Evolutionary conservation across 768 basidiomycete genomes (phyloP), one percentile per base, ranked within the genome.

Genomic region (Naganishia vaughanmartiniae): DNA sequence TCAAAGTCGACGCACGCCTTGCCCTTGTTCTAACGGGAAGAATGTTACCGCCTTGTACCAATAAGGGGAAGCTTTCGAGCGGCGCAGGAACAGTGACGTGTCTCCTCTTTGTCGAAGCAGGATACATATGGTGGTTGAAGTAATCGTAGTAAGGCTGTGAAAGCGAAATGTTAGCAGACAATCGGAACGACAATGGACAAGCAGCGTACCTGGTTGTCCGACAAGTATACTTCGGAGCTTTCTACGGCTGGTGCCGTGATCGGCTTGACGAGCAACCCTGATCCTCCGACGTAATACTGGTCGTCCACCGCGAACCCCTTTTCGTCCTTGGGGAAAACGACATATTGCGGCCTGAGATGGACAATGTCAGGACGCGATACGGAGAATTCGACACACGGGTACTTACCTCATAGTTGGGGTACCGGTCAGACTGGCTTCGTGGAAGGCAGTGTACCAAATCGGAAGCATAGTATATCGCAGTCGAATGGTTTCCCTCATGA

Each of bases 361-460:
- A 33, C 53, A 17, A 42, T 19, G 28, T 56, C 26, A 42, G 30
- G 2, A 12, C 28, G 42, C 31, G 15, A 17, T 54, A n/a, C 21
- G 14, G 19, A 26, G 30, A 30, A 9, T 28, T 4, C 39, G 36
- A 24, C 24, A 30, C 33, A 24, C 36, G 9, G n/a, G 5, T 5
- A 70, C 85, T 70, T 76, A 92, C 93, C 91, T 86, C 74, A 95
- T 80, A 65, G 97, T 86, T 2, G 95, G 93, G 30, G 89, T 77
- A 0, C 95, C 95, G 7, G 85, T 88, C 14, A 89, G 84, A 72
- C 88, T 90, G 9, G 92, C 88, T 79, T 97, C 91, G 53, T 88
- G 86, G 87, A 98, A 97, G 1, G 91, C 91, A n/a, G 91, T 97
- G 80, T 99, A 99, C 94, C 95, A 97, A 19, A 94, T 85, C 0